Base-by-base conservation (phyloP, 192 early-diverging fungal species). In the Entomortierella parvispora region DNA sequence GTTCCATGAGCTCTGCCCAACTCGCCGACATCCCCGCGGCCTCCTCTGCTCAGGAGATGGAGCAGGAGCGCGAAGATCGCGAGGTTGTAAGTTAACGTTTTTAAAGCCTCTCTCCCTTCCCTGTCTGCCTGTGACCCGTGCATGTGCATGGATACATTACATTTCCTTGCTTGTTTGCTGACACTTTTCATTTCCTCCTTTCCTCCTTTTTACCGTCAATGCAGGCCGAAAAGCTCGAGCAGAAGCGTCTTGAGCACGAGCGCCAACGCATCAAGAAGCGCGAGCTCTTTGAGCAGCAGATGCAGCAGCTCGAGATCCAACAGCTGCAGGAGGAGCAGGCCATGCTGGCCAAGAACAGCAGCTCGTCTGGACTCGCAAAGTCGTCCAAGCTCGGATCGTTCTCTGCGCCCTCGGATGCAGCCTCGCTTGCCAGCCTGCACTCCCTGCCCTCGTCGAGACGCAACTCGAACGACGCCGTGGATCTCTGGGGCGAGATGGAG, bases 391-490 rank as follows among this genome's bases (percentile, higher is more conserved):
- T 67, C 20, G 64, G 63, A 3, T 68, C 68, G 12, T 46, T 68
- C 45, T 72, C 81, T 11, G 61, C 53, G 28, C 55, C 65, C 3
- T 58, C 63, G 26, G 67, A 62, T 37, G 4, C 62, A n/a, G 23
- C 54, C 12, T 47, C 26, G 22, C 48, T 65, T 52, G 48, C 60
- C 28, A 75, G 29, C 50, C 50, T 64, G n/a, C 85, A 85, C 47
- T 93, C 91, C 45, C 81, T 91, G 9, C 89, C 92, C 17, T 83
- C 80, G 11, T 91, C 92, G 20, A 83, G 90, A 42, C 89, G 90
- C 78, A 93, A 91, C 69, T 93, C 92, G 44, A 84, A 84, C 31
- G 89, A 91, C 63, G 85, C 86, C 45, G 58, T 76, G 10, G 63
- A 72, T 40, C 37, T 71, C 17, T 79, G 62, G 66, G 62, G 79